Percentiles rank a stretch among this genome's conserved stretches.
Evolutionary conservation across 495 filamentous ascomycete genomes (phyloP).

Genomic region (Annulohypoxylon stygium): DNA sequence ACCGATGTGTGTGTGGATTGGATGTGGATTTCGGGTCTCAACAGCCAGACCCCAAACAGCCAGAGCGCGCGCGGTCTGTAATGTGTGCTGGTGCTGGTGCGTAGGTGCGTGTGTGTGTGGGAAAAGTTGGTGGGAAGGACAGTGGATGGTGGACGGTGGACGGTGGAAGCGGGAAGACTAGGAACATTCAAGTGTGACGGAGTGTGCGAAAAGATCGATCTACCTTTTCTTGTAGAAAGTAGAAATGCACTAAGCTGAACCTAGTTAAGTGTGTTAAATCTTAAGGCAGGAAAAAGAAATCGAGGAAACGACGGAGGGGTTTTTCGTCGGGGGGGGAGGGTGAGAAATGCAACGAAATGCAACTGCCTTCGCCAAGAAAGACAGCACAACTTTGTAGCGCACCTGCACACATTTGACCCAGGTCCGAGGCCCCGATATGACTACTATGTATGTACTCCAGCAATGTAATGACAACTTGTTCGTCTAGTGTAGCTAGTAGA

Average conservation of each 20-base stretch:
- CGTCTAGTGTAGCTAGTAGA: slow-evolving; percentile 7
- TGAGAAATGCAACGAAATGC: slow-evolving; percentile 32
- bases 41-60: neutral
- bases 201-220: slow-evolving; percentile 43
- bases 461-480: slow-evolving; percentile 23
- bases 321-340: slow-evolving; percentile 9
- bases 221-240: slow-evolving; percentile 35
- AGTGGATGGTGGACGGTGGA: neutral
- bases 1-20: slow-evolving; percentile 4
- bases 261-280: slow-evolving; percentile 24
- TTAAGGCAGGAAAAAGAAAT: slow-evolving; percentile 37
- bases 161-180: neutral
- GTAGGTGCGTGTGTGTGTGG: neutral
- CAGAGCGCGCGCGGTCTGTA: neutral
- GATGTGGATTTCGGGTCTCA: slow-evolving; percentile 34
- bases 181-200: slow-evolving; percentile 7
- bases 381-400: slow-evolving; percentile 36
- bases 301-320: slow-evolving; percentile 26
- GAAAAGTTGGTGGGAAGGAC: slow-evolving; percentile 18
- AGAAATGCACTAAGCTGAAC: slow-evolving; percentile 45
- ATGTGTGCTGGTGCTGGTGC: too few species aligned
- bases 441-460: neutral
- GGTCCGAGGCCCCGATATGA: slow-evolving; percentile 23
- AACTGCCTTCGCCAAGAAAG: slow-evolving; percentile 36
- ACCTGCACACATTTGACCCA: slow-evolving; percentile 1